Base-by-base conservation (phyloP, 2,329 filamentous ascomycete genomes). In the Xylariaceae sp. region DNA sequence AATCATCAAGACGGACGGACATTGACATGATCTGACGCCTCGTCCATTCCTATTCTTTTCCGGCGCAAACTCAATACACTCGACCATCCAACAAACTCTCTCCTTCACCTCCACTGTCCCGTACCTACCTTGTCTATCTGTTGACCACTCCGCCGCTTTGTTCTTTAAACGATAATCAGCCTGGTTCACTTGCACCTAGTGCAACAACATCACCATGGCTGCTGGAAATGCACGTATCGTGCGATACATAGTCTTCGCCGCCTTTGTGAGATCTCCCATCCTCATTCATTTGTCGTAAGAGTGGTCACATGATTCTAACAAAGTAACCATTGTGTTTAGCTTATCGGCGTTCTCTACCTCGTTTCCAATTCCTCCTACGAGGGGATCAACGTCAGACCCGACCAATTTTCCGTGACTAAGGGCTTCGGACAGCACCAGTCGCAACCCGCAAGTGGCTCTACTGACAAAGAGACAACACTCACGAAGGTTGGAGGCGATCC, bases 301-400 rank as follows among this genome's bases (percentile, higher is more conserved):
- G n/a, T n/a, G n/a, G n/a, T n/a, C n/a, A n/a, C n/a, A n/a, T n/a
- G n/a, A n/a, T n/a, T n/a, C n/a, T n/a, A n/a, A n/a, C n/a, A n/a
- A n/a, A n/a, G n/a, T n/a, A n/a, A n/a, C n/a, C n/a, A 6, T 27
- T 14, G 7, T 14, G 14, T 50, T 20, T 42, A 83, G 80, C 71
- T 81, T 46, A 68, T 94, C 53, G 74, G 82, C 52, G 74, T 94
- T 52, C 78, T 95, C 65, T 93, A 92, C 72, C 89, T 92, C 69
- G 80, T 95, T 62, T 86, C 88, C 45, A 71, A 73, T 53, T 76
- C 75, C 34, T 71, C 66, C 44, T 72, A 77, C 55, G 67, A 76
- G 44, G 65, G 67, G 37, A 65, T 72, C 25, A 53, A 79, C 74
- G 38, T 85, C 74, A 52, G 53, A 22, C 41, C 58, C 40, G 61